Conservation (phyloP, 75 land plant species). For the Sequoiadendron giganteum region DNA sequence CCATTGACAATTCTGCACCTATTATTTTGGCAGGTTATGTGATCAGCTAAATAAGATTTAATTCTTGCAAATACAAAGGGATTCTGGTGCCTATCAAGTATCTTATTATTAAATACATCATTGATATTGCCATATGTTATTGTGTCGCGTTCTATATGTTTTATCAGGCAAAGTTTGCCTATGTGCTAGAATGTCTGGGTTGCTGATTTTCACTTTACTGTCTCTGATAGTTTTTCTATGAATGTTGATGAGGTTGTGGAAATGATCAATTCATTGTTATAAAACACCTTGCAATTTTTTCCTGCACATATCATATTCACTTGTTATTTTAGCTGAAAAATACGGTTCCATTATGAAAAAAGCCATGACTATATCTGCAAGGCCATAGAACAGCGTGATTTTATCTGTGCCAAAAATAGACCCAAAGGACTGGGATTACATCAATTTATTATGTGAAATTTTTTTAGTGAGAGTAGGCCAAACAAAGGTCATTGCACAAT, state of each 20-base stretch:
- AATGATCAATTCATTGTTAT: not conserved
- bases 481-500: not conserved
- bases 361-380: not conserved
- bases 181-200: not conserved
- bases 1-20: not conserved
- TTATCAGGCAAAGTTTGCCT: not conserved
- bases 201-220: not conserved
- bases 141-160: not conserved
- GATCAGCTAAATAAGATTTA: not conserved
- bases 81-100: not conserved
- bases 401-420: not conserved
- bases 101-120: not conserved
- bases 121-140: not conserved
- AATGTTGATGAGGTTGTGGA: not conserved
- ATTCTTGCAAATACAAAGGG: not conserved
- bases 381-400: not conserved
- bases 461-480: not conserved
- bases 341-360: not conserved
- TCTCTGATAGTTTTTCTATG: not conserved
- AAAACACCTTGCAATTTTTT: not conserved
- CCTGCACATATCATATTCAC: not conserved
- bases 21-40: not conserved
- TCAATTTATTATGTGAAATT: not conserved
- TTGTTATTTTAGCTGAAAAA: not conserved
- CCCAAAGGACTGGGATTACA: not conserved